A percentile compares a stretch with the other conserved stretches of the same genome.
phyloP scores from a whole-genome alignment of 805 yeast species.

The Nakazawaea siamensis region DNA sequence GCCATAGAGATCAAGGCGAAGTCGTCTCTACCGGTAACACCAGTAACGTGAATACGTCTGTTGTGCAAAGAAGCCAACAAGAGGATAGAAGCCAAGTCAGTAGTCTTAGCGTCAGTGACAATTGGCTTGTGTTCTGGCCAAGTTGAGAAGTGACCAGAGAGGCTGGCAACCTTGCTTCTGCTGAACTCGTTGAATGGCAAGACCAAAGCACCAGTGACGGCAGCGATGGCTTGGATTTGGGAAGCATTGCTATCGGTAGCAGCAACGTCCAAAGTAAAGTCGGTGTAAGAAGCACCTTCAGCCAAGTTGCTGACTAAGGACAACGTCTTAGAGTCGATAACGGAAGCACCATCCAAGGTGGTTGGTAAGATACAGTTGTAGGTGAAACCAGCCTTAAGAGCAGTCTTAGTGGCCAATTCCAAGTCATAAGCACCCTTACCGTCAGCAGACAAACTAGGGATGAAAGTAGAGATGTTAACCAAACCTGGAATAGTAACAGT shows the following conservation, averaged over 20 bases:
- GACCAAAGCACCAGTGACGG: slow-evolving; percentile 68
- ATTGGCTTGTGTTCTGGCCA: slow-evolving; percentile 87
- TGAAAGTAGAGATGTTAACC: slow-evolving; percentile 71
- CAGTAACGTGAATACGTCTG: slow-evolving; percentile 83
- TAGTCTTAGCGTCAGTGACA: slow-evolving; percentile 84
- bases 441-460: slow-evolving; percentile 52
- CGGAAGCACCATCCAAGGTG: slow-evolving; percentile 50
- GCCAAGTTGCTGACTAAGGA: slow-evolving; percentile 52
- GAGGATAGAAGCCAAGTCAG: slow-evolving; percentile 88
- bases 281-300: slow-evolving; percentile 61
- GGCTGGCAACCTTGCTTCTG: slow-evolving; percentile 61
- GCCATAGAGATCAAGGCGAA: slow-evolving; percentile 78
- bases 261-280: slow-evolving; percentile 75
- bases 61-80: slow-evolving; percentile 81
- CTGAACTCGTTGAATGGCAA: slow-evolving; percentile 72
- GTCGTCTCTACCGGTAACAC: slow-evolving; percentile 75
- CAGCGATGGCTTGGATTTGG: slow-evolving; percentile 52
- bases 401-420: slow-evolving; percentile 58
- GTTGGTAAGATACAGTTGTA: slow-evolving; percentile 75
- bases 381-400: slow-evolving; percentile 84
- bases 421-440: slow-evolving; percentile 42
- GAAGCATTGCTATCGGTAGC: slow-evolving; percentile 66
- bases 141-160: slow-evolving; percentile 67
- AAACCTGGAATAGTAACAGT: slow-evolving; percentile 82
- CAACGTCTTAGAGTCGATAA: slow-evolving; percentile 60